Evolutionary conservation across 2,329 filamentous ascomycete species (phyloP), one percentile per base, ranked within the genome.

Genomic region (Knufia petricola): DNA sequence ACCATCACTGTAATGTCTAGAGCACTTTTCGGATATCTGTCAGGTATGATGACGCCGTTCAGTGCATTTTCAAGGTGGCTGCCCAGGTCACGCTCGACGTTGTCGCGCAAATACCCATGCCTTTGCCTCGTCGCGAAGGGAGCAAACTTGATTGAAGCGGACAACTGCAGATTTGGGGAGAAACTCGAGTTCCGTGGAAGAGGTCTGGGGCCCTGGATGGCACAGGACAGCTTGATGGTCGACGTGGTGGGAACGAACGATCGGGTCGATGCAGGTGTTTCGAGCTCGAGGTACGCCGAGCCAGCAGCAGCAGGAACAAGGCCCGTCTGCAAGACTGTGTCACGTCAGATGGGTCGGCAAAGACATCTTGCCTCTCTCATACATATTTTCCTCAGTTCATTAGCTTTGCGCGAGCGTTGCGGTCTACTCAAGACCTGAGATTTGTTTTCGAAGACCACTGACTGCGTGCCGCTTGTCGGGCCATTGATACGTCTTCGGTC

Each of bases 11-110:
- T 83, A 34, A 98, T 82, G 63, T 98, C 92, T n/a, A 95, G 82
- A 38, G 87, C 89, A 64, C 87, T 95, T 73, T 98, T 98, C n/a
- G 92, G 92, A 87, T 90, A 98, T 50, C 90, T 76, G 63, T 95
- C 89, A 12, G 87, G 88, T 61, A 96, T 90, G 44, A 96, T 81
- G 6, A 87, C 85, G 1, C 90, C 90, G 28, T 88, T 79, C 44
- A 98, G 73, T 21, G 92, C 89, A 13, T 87, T 90, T 66, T 96
- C 89, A 2, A 98, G 72, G 64, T 96, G 90, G 9, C 89, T 84
- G 10, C 87, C 87, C 1, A 98, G 75, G 63, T 98, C 92, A 44
- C 89, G 79, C 69, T 98, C 92, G 53, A 77, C 83, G 13, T 83
- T 75, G 64, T 96, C 90, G 40, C 89, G 81, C 19, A 95, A 71